Base-by-base conservation (phyloP, 108 stramenopile species). In the Nannochloropsis salina region DNA sequence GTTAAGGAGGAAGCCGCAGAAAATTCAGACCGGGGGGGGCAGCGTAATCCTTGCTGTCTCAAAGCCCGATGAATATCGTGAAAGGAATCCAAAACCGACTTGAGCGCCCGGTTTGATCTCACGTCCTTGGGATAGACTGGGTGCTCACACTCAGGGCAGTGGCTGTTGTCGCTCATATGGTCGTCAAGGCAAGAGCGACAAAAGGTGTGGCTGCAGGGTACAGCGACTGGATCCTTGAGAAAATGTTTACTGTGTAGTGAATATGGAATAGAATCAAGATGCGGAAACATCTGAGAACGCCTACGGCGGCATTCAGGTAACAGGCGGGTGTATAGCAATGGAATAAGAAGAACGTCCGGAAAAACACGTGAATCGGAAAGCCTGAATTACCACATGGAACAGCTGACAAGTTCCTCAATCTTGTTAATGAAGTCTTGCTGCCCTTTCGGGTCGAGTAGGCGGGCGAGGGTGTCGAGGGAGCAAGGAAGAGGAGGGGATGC, bases 161-260 rank as follows among this genome's bases (percentile, higher is more conserved):
- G 9, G 44, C 40, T 87, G 41, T 41, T 83, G 22, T 80, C 43
- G 42, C 74, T 44, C 83, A 87, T 80, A 44, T 82, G 82, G 18
- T 43, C 80, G 74, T 87, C 74, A 74, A 87, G 44, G 80, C 86
- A 87, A 44, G 42, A 44, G 20, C 42, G 22, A 21, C 86, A 87
- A 43, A 84, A 87, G 80, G n/a, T 87, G 86, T 87, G 83, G 42
- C 86, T 83, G 83, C 86, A 87, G 20, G 83, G 83, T 41, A 87
- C 42, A 43, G 74, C 83, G 86, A 44, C 47, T 20, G 86, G 44
- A 21, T 87, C 83, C 42, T 80, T 31, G 61, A 87, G 74, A 41
- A 87, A 87, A 21, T 44, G 18, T 15, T 42, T 9, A 79, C 86
- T 87, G 82, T 44, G 82, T 15, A 74, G 61, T 6, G 61, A n/a